Base-by-base conservation (phyloP, 345 rosid species). In the Populus pruinosa region DNA sequence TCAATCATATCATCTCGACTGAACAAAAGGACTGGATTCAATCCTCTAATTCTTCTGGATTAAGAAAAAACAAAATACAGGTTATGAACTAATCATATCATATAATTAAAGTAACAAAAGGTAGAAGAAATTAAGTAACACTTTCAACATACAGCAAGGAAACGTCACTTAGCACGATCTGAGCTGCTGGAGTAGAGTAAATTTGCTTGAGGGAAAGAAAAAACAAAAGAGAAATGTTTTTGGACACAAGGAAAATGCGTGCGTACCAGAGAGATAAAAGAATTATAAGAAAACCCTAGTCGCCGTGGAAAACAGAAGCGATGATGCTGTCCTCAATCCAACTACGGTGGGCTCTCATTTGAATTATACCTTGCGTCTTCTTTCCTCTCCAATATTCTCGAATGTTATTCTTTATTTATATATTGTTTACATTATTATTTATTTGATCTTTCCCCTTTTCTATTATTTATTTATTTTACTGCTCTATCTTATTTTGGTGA, bases 361-460 rank as follows among this genome's bases (percentile, higher is more conserved):
- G n/a, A 2, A 4, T 59, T 39, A 14, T 68, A 0, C 13, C 50
- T 38, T 36, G 18, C 53, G 13, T 67, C 49, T 68, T 64, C 3
- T n/a, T 47, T 69, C 17, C 59, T 69, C 41, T 61, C 74, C 61
- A 9, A 20, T 27, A 14, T 69, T 56, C 73, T 76, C 12, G 73
- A 55, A 68, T n/a, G 35, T 21, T 14, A 11, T 35, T 35, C 38
- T 21, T n/a, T 74, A 1, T 64, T 63, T 16, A 63, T 16, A 63
- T 2, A 14, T 72, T 38, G 16, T 25, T 10, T n/a, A 49, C 20
- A 12, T 56, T n/a, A 23, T 69, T 69, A 31, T 67, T 67, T 16
- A 0, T 2, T 66, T 43, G 47, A 43, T 43, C 47, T 11, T 43
- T 43, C 47, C 47, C 47, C 0, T 43, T 43, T 43, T 43, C 47